phyloP scores from a whole-genome alignment of 805 yeast genomes.

The Suhomyces pyralidae region DNA sequence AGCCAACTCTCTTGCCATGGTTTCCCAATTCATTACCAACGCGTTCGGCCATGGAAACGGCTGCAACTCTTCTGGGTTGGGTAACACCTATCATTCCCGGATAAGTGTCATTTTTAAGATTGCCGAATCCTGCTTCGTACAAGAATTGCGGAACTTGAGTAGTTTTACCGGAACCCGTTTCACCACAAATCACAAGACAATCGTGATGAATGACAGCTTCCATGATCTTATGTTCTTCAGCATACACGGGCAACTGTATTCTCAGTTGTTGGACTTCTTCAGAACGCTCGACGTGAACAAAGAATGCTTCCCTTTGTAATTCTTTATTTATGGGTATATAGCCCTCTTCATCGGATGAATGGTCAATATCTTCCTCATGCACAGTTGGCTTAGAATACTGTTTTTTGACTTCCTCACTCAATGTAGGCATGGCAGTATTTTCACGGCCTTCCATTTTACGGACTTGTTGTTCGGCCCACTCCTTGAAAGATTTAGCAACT shows the following conservation, averaged over 20 bases:
- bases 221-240: constrained; percentile 90
- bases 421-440: constrained; percentile 42
- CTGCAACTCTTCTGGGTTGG: constrained; percentile 93
- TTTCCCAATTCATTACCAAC: constrained; percentile 74
- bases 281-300: constrained; percentile 63
- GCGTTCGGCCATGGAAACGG: constrained; percentile 85
- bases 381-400: constrained; percentile 47
- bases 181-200: constrained; percentile 90
- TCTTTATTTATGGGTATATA: constrained; percentile 56
- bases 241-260: constrained; percentile 77
- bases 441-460: constrained; percentile 62
- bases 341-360: constrained; percentile 62
- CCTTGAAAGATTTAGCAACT: constrained; percentile 60
- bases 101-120: constrained; percentile 44
- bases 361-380: constrained; percentile 69
- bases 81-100: constrained; percentile 97
- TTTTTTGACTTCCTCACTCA: constrained; percentile 45
- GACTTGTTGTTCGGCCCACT: constrained; percentile 82
- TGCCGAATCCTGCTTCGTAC: constrained; percentile 90
- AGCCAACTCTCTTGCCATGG: constrained; percentile 66
- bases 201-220: constrained; percentile 93
- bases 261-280: constrained; percentile 66
- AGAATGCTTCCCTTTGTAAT: constrained; percentile 57
- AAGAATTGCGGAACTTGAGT: constrained; percentile 97
- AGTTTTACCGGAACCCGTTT: constrained; percentile 97